Evolutionary conservation across 2,329 filamentous ascomycete species (phyloP), one percentile per base, ranked within the genome.

Genomic region (Calonectria hongkongensis): DNA sequence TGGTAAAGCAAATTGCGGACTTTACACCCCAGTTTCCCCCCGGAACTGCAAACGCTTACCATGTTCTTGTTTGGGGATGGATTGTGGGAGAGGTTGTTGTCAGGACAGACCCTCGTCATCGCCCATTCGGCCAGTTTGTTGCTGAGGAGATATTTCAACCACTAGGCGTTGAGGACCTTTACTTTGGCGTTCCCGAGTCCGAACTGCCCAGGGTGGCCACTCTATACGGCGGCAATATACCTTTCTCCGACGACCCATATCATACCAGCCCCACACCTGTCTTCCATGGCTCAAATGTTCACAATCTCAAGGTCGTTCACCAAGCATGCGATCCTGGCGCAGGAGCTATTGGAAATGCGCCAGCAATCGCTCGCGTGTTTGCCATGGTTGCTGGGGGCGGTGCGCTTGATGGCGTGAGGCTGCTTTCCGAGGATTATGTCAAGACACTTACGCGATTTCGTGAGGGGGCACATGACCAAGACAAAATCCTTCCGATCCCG

Each of bases 341-440:
- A 4, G 71, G 71, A 1, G 63, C 28, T 15, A 66, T 70, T 3
- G 58, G 33, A n/a, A 73, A 33, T 13, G 54, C 71, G 2, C 39
- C 51, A 2, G 45, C 30, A 1, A 21, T 73, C 4, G 71, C 71
- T 2, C 62, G 71, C 18, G 30, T 73, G 6, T 73, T 73, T 39
- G 62, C 71, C 51, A 36, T 70, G 58, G 30, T 73, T n/a, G 71
- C 71, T 15, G 67, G 70, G 27, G 71, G 71, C 16, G 71, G 71
- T 9, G 50, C 33, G 21, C 33, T 54, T 4, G 50, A 36, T 16
- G 50, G 50, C 10, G 50, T 54, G 16, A 28, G 50, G 12, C 28
- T 54, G 7, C 28, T 54, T 18, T 54, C 50, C 7, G 12, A 16
- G 3, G 50, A 54, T 1, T 54, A 54, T 10, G 50, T 54, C 28